A percentile compares a stretch with the other conserved stretches of the same genome.
Conservation (phyloP, 352 stramenopile species). For the Saprolegnia parasitica region DNA sequence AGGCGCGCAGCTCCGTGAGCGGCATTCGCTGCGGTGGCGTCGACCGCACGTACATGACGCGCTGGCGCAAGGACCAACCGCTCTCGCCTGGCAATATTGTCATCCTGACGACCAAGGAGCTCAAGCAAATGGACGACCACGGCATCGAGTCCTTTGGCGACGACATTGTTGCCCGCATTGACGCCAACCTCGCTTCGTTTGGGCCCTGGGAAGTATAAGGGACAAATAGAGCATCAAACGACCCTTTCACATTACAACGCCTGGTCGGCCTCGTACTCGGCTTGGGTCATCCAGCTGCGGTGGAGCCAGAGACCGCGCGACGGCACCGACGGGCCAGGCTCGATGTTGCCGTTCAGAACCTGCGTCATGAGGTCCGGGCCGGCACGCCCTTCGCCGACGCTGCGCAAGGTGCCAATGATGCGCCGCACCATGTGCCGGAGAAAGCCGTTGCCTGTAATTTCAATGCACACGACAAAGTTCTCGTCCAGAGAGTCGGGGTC, state of each 20-base stretch:
- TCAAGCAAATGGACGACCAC: constrained; percentile 51
- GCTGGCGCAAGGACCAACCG: constrained; percentile 66
- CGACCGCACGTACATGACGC: constrained; percentile 76
- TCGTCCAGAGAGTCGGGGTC: constrained; percentile 37
- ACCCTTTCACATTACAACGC: constrained; percentile 18
- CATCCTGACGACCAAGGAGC: constrained; percentile 79
- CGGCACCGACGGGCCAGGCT: constrained; percentile 65
- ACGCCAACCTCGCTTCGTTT: constrained; percentile 56
- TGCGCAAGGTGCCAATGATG: constrained; percentile 74
- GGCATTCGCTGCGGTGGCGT: constrained; percentile 61
- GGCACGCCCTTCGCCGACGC: constrained; percentile 68
- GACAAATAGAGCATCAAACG: not conserved
- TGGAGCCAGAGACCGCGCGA: constrained; percentile 80
- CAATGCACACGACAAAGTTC: constrained; percentile 57
- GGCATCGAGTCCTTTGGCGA: constrained; percentile 58
- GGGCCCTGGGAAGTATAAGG: constrained; percentile 42
- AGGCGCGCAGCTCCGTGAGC: constrained; percentile 65
- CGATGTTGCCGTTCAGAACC: constrained; percentile 49
- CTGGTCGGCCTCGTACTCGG: constrained; percentile 59
- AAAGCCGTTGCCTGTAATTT: constrained; percentile 79
- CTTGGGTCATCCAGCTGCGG: constrained; percentile 74
- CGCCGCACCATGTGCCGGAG: constrained; percentile 84
- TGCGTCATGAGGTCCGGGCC: constrained; percentile 53
- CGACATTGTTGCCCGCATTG: constrained; percentile 61
- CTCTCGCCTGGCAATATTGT: constrained; percentile 81